Evolutionary conservation across 2,329 filamentous ascomycete genomes (phyloP), one percentile per base, ranked within the genome.

Genomic region (Pseudonectria buxi): DNA sequence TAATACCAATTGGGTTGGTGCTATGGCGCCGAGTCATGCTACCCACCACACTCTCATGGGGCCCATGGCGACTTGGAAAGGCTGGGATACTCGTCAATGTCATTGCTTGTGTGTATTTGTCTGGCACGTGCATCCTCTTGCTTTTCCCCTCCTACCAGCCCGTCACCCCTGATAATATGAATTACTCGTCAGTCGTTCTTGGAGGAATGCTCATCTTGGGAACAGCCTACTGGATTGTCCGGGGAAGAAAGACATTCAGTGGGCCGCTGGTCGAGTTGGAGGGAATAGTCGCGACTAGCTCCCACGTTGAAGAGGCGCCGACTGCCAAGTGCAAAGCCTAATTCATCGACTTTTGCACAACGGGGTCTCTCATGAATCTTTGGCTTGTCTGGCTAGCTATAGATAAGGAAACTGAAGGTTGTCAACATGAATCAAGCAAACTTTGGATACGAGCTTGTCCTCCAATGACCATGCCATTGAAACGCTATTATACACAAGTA

Each of bases 71-170:
- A 2, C 36, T 48, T 1, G 42, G 44, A 2, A 41, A 14, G 14
- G 35, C 36, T 3, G 46, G 46, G 0, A 24, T 49, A 2, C 11
- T 16, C 4, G 11, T 49, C 11, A 49, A 49, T 15, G 10, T 39
- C 10, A 9, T 37, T 4, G 39, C 46, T 0, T 24, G 35, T 0
- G 10, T 37, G 3, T 49, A 49, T 22, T 24, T 48, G 11, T 24
- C 31, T 7, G 38, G 43, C 11, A 44, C 46, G 2, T 39, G 35
- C 7, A 10, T 49, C 2, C 49, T 49, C 1, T 35, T 36, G 3
- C 16, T 49, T 0, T 45, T 49, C 7, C 46, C 46, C 16, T 41
- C 46, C 0, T 43, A 29, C 11, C 32, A 37, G 24, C 45, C 45
- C 1, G 36, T 47, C 4, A 47, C 39, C 2, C 11, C 44, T 0